Conservation (phyloP, 73 alveolate genomes). For the Paramecium biaurelia region DNA sequence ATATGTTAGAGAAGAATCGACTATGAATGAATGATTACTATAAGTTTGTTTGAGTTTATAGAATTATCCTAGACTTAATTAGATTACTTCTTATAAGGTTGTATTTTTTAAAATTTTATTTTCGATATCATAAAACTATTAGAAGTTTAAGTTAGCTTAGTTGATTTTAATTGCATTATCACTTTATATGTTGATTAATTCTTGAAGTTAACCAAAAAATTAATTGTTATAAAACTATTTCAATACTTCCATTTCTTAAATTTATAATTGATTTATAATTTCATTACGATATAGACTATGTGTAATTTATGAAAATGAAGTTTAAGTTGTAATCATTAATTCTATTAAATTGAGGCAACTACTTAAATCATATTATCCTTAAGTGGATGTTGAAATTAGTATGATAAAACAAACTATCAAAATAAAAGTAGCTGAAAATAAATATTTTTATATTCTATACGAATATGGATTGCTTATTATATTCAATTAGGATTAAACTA, state of each 20-base stretch:
- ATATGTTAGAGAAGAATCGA: not conserved
- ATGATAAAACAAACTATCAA: not conserved
- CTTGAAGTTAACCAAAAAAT: not conserved
- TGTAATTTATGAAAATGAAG: not conserved
- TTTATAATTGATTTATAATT: not conserved
- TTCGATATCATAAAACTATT: not conserved
- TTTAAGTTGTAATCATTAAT: not conserved
- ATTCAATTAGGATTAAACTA: not conserved
- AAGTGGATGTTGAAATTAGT: not conserved
- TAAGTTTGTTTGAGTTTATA: not conserved
- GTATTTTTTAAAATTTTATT: not conserved
- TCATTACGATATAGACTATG: not conserved
- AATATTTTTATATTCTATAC: not conserved
- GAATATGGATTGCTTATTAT: not conserved
- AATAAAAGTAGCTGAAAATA: not conserved
- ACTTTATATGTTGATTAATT: not conserved
- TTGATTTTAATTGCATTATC: not conserved
- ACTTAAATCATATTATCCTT: not conserved
- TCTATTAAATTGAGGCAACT: not conserved
- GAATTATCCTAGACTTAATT: not conserved
- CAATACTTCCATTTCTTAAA: not conserved
- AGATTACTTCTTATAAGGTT: not conserved
- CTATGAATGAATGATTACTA: not conserved
- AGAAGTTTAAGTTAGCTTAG: not conserved
- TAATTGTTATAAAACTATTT: not conserved